Conservation (phyloP, 495 filamentous ascomycete genomes). For the Corynascus novoguineensis region DNA sequence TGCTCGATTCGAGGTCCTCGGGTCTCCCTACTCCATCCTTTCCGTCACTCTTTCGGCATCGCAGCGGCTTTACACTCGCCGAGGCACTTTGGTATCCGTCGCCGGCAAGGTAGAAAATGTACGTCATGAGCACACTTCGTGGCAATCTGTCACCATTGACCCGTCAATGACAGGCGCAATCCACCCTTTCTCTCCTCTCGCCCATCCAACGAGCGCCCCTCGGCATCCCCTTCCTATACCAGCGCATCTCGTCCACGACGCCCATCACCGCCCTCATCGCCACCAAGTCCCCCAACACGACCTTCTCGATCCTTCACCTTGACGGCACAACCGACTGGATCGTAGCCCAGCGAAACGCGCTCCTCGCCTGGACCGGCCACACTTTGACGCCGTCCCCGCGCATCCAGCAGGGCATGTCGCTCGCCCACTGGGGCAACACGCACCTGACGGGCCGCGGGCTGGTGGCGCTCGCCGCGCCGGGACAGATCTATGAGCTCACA, state of each 20-base stretch:
- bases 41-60: conserved; percentile 89
- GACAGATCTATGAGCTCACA: conserved; percentile 78
- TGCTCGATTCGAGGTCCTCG: conserved; percentile 89
- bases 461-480: conserved; percentile 73
- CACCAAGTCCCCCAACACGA: conserved; percentile 75
- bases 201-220: conserved; percentile 71
- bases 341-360: conserved; percentile 72
- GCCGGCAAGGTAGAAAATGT: conserved; percentile 90
- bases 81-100: conserved; percentile 83
- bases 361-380: conserved; percentile 95
- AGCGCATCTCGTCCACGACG: conserved; percentile 75
- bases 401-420: conserved; percentile 65
- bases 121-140: neutral
- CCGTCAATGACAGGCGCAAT: conserved; percentile 54
- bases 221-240: conserved; percentile 91
- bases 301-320: conserved; percentile 78
- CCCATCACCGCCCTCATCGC: conserved; percentile 82
- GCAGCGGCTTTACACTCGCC: conserved; percentile 83
- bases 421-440: conserved; percentile 89
- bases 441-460: conserved; percentile 81
- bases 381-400: conserved; percentile 69
- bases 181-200: conserved; percentile 78
- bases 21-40: conserved; percentile 82
- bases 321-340: conserved; percentile 98
- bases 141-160: conserved; percentile 5